Conservation (phyloP, 768 basidiomycete genomes). For the Amanita pallidorosea region DNA sequence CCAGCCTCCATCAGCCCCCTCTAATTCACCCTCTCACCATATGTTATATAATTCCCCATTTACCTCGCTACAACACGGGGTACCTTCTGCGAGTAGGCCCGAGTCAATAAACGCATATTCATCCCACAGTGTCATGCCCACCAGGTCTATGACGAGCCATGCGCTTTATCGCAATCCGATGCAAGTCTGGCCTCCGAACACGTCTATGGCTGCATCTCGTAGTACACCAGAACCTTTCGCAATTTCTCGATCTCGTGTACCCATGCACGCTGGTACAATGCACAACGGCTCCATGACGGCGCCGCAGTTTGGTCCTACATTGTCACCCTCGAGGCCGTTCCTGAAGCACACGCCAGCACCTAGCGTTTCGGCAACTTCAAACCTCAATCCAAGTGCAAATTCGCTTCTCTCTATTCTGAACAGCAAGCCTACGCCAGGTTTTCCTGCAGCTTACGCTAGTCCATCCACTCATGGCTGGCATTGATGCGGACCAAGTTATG, state of each 20-base stretch:
- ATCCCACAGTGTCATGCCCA: constrained; percentile 26
- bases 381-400: constrained; percentile 4
- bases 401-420: constrained; percentile 9
- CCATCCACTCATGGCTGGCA: neutral
- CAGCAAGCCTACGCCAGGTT: neutral
- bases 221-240: constrained; percentile 8
- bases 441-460: neutral
- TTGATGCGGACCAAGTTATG: neutral
- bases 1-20: neutral
- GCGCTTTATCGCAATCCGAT: constrained; percentile 24
- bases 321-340: neutral
- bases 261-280: neutral
- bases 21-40: neutral
- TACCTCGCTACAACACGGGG: neutral
- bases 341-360: neutral
- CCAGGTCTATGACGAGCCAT: constrained; percentile 38
- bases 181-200: constrained; percentile 23
- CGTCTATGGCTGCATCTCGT: constrained; percentile 31
- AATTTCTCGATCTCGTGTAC: constrained; percentile 8
- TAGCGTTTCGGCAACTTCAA: neutral
- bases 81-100: neutral
- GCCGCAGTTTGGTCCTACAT: neutral
- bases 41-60: neutral
- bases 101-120: constrained; percentile 2
- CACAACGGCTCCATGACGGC: neutral